Evolutionary conservation across 768 basidiomycete genomes (phyloP).

Genomic region (Pisolithus albus): DNA sequence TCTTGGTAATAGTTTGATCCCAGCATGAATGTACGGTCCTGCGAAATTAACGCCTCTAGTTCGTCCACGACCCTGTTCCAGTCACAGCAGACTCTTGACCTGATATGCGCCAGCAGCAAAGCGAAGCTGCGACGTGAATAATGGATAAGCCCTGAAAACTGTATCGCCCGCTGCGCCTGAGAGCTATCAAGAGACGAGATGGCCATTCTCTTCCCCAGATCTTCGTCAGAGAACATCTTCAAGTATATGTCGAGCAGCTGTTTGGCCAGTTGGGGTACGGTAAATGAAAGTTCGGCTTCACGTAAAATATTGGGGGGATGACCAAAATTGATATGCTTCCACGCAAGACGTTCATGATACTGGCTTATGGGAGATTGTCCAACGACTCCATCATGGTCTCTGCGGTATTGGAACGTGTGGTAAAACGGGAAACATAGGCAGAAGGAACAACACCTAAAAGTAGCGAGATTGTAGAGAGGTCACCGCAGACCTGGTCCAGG

Average conservation of each 20-base stretch:
- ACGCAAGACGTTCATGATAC: constrained; percentile 20
- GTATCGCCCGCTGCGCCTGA: not conserved
- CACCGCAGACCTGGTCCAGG: constrained; percentile 21
- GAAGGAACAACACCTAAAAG: constrained; percentile 22
- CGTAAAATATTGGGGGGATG: not conserved
- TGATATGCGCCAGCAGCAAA: constrained; percentile 36
- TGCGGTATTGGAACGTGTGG: constrained; percentile 22
- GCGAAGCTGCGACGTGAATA: constrained; percentile 47
- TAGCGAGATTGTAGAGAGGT: constrained; percentile 22
- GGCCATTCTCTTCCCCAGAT: constrained; percentile 8
- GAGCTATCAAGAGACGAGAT: not conserved
- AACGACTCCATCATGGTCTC: constrained; percentile 12
- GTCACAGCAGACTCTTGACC: constrained; percentile 27
- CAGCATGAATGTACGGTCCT: constrained; percentile 16
- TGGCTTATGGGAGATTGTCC: not conserved
- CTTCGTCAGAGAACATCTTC: constrained; percentile 26
- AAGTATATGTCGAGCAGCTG: constrained; percentile 22
- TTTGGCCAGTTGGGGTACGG: constrained; percentile 19
- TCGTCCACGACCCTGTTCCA: constrained; percentile 39
- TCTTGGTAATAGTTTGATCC: constrained; percentile 39
- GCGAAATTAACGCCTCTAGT: constrained; percentile 16
- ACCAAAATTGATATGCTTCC: constrained; percentile 15
- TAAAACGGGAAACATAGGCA: constrained; percentile 22
- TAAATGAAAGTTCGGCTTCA: constrained; percentile 3
- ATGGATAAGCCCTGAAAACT: constrained; percentile 26